Percentiles rank a stretch among this genome's conserved stretches.
Conservation (phyloP, 495 filamentous ascomycete species). For the Annulohypoxylon maeteangense region DNA sequence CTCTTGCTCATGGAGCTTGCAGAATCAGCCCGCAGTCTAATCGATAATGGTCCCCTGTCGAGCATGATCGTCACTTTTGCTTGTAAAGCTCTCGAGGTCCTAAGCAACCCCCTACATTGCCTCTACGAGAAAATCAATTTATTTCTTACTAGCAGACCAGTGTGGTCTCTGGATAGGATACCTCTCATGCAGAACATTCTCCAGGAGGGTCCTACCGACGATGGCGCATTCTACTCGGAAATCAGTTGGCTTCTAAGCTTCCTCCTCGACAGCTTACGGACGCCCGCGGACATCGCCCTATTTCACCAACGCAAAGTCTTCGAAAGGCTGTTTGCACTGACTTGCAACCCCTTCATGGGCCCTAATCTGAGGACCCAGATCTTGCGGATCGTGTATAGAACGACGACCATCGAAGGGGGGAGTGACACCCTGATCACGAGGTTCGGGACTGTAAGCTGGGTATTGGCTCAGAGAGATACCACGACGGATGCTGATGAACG, state of each 20-base stretch:
- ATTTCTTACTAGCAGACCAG: slow-evolving; percentile 79
- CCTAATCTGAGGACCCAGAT: slow-evolving; percentile 72
- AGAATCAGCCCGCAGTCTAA: slow-evolving; percentile 72
- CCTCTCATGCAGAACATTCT: slow-evolving; percentile 81
- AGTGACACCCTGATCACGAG: slow-evolving; percentile 88
- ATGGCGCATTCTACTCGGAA: slow-evolving; percentile 80
- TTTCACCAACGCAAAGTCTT: slow-evolving; percentile 84
- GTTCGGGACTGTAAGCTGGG: slow-evolving; percentile 83
- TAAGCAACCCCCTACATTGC: slow-evolving; percentile 80
- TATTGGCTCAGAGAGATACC: slow-evolving; percentile 65
- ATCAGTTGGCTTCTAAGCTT: slow-evolving; percentile 83
- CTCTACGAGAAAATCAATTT: slow-evolving; percentile 89
- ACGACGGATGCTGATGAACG: slow-evolving; percentile 55
- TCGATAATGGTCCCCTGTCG: slow-evolving; percentile 70
- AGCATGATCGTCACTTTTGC: slow-evolving; percentile 80
- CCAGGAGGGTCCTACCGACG: slow-evolving; percentile 72
- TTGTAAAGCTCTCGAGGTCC: slow-evolving; percentile 70
- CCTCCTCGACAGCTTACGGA: slow-evolving; percentile 71
- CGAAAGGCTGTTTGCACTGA: slow-evolving; percentile 78
- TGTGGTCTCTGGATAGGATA: slow-evolving; percentile 77
- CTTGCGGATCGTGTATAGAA: slow-evolving; percentile 76
- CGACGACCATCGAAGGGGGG: slow-evolving; percentile 76
- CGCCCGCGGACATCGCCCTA: slow-evolving; percentile 75
- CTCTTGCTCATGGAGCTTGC: slow-evolving; percentile 80
- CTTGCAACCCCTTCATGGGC: slow-evolving; percentile 71